Percentiles rank a stretch among this genome's conserved stretches.
Evolutionary conservation across 1,284 basidiomycete species (phyloP).

Genomic region (Wallemia mellicola): DNA sequence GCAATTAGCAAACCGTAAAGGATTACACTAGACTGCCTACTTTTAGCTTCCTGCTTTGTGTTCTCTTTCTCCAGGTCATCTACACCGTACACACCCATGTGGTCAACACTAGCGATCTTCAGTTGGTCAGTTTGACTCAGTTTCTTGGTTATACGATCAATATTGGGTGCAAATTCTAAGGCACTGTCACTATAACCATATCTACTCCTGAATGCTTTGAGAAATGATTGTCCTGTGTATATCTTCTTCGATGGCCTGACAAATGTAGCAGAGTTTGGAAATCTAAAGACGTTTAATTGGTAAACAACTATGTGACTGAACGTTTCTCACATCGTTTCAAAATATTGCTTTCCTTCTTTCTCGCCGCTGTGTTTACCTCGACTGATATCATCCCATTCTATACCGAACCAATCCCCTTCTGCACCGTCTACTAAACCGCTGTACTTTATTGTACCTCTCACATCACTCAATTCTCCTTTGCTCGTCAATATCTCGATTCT

Average conservation of each 20-base stretch:
- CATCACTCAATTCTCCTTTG: neutral
- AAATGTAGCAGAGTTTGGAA: neutral
- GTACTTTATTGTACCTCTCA: slow-evolving; percentile 29
- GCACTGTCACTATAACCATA: neutral
- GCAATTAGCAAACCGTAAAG: neutral
- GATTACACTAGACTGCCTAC: neutral
- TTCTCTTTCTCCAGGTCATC: neutral
- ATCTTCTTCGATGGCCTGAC: neutral
- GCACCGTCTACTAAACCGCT: slow-evolving; percentile 34
- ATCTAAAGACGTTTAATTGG: neutral
- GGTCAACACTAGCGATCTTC: neutral
- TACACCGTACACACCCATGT: neutral
- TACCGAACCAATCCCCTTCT: slow-evolving; percentile 49
- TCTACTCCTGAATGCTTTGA: neutral
- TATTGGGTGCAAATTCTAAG: neutral
- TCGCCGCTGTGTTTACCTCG: slow-evolving; percentile 65
- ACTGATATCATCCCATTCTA: slow-evolving; percentile 70
- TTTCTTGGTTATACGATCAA: neutral
- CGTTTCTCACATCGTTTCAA: slow-evolving; percentile 33
- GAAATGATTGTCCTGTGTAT: neutral
- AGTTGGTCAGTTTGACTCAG: neutral
- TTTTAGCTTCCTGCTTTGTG: neutral
- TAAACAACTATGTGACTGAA: neutral
- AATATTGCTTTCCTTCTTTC: slow-evolving; percentile 49
- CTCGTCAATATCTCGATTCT: neutral